Evolutionary conservation across 768 basidiomycete species (phyloP).

Genomic region (Mycena chlorophos): DNA sequence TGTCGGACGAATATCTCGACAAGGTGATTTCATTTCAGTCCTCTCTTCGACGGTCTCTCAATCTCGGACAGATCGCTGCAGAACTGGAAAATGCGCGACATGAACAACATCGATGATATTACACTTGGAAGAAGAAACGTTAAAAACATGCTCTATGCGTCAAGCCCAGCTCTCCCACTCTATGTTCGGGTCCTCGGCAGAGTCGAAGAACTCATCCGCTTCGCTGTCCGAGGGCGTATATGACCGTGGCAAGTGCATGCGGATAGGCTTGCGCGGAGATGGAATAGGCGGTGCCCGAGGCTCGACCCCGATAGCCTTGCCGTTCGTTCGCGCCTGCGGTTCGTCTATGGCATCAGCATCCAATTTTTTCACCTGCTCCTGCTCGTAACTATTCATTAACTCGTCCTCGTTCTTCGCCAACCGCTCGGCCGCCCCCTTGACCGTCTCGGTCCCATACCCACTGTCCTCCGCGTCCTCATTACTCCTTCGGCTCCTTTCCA

Average conservation of each 20-base stretch:
- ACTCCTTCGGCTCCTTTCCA: constrained; percentile 10
- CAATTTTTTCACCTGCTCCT: constrained; percentile 16
- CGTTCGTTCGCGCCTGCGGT: background rate
- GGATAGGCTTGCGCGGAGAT: background rate
- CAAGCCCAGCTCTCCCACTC: no score
- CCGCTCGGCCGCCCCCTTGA: constrained; percentile 2
- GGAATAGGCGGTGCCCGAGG: background rate
- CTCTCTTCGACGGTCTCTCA: background rate
- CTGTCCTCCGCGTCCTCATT: constrained; percentile 14
- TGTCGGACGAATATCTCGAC: constrained; percentile 22
- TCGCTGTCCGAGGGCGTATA: constrained; percentile 13
- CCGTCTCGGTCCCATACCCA: constrained; percentile 12
- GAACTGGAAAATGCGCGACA: constrained; percentile 19
- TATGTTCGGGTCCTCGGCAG: constrained; percentile 28
- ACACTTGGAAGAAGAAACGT: constrained; percentile 4
- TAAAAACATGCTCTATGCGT: background rate
- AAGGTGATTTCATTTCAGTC: constrained; percentile 2
- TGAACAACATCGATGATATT: background rate
- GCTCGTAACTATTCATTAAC: constrained; percentile 16
- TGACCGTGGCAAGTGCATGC: constrained; percentile 1
- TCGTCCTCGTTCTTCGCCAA: constrained; percentile 2
- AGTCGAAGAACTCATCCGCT: constrained; percentile 29
- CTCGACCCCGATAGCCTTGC: background rate
- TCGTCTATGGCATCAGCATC: constrained; percentile 4
- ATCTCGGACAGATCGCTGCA: constrained; percentile 20